phyloP scores from a whole-genome alignment of 2,329 filamentous ascomycete species.

The Botrytis aclada region DNA sequence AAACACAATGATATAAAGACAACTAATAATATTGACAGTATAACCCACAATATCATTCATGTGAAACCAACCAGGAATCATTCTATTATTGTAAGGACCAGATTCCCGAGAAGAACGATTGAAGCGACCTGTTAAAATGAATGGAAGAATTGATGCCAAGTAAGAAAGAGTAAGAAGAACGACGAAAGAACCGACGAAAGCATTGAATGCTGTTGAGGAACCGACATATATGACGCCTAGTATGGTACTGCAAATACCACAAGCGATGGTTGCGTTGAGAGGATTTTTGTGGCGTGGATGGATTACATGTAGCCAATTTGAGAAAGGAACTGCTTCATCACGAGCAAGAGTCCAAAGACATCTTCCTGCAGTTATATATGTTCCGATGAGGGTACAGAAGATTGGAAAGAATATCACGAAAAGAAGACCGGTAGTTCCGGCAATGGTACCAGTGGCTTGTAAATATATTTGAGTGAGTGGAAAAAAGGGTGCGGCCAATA shows the following conservation, averaged over 20 bases:
- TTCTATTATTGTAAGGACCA: constrained; percentile 33
- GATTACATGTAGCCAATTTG: constrained; percentile 47
- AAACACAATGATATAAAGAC: constrained; percentile 58
- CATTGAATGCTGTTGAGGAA: constrained; percentile 63
- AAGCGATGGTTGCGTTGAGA: constrained; percentile 53
- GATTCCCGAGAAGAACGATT: constrained; percentile 13
- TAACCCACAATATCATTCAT: constrained; percentile 50
- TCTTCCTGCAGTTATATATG: constrained; percentile 59
- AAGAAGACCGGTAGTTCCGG: constrained; percentile 51
- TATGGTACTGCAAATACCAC: constrained; percentile 49
- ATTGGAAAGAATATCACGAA: constrained; percentile 53
- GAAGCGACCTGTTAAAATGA: constrained; percentile 46
- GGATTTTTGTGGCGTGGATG: constrained; percentile 47
- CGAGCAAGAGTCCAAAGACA: constrained; percentile 61
- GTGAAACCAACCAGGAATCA: constrained; percentile 57
- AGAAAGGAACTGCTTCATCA: constrained; percentile 55
- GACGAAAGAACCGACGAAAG: constrained; percentile 60
- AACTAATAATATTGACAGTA: constrained; percentile 49
- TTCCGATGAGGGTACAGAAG: constrained; percentile 51
- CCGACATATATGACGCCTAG: constrained; percentile 64
- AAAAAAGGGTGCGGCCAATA: constrained; percentile 51
- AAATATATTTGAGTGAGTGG: constrained; percentile 66
- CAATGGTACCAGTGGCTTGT: constrained; percentile 52
- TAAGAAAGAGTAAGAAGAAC: constrained; percentile 56
- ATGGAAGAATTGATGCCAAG: constrained; percentile 59